Evolutionary conservation across 2,329 filamentous ascomycete genomes (phyloP), one percentile per base, ranked within the genome.

Genomic region (Penicillium hordei): DNA sequence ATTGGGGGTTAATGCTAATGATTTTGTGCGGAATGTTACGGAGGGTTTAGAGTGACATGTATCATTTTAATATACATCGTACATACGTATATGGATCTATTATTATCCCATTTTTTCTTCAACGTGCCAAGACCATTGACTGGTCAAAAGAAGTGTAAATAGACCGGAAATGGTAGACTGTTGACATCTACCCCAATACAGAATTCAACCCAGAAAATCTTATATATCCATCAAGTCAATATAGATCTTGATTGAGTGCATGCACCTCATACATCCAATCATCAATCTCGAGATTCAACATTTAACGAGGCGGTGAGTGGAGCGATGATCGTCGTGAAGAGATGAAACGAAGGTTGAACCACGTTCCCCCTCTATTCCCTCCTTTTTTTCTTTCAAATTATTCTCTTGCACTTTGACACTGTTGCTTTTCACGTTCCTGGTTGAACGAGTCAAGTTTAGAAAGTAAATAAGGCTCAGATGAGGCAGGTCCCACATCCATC

Each of bases 11-110:
- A 76, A 73, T 62, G 78, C 75, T 21, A 70, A 72, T 49, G 73
- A 74, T 48, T 80, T 78, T 70, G 79, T 80, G 31, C 74, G 75
- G 40, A 72, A 70, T 42, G 69, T 76, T 55, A 79, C 77, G 21
- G 70, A 68, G 36, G 75, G 70, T 9, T 66, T 79, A 61, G 76
- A 78, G 29, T 66, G 40, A 54, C 31, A 25, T 19, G 43, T 52
- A 23, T 19, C 13, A 19, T 19, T 10, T 17, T 36, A 40, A 38
- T 13, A 31, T 21, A 29, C 6, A 13, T 42, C 7, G 25, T 31
- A 13, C 21, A 48, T 34, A 23, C 13, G 17, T 17, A n/a, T 25
- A 19, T n/a, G 9, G 8, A 27, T 31, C 27, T 45, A 52, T 52
- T 27, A 45, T 45, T 34, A 36, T 45, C 29, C 17, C 39, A 19